Evolutionary conservation across 2,329 filamentous ascomycete genomes (phyloP).

Genomic region (Microthyrium microscopicum): DNA sequence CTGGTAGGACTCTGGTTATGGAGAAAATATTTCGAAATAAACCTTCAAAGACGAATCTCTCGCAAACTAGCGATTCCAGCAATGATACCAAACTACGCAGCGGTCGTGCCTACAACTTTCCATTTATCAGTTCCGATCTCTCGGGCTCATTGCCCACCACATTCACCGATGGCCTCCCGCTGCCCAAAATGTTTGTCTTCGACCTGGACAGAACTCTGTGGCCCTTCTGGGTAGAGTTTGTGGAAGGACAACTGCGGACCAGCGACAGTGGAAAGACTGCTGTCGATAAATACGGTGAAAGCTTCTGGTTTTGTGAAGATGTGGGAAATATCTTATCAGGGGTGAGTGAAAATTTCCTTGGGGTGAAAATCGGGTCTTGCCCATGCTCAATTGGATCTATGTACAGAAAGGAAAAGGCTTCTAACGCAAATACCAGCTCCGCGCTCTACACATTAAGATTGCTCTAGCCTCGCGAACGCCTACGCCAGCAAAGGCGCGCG

Average conservation of each 20-base stretch:
- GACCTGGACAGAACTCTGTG: constrained; percentile 98
- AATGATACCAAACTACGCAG: not conserved
- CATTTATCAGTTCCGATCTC: not conserved
- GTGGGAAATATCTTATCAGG: constrained; percentile 24
- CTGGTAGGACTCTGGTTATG: no score
- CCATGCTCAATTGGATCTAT: not conserved
- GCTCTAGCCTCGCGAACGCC: constrained; percentile 68
- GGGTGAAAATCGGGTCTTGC: not conserved
- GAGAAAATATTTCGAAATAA: no score
- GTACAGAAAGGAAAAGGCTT: not conserved
- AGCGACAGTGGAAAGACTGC: constrained; percentile 27
- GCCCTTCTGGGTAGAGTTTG: constrained; percentile 97
- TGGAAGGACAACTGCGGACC: constrained; percentile 52
- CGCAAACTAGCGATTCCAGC: no score
- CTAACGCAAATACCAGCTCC: constrained; percentile 1
- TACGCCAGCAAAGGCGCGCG: constrained; percentile 61
- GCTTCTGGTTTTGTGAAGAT: constrained; percentile 30
- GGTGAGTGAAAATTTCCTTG: no score
- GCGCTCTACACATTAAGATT: constrained; percentile 35
- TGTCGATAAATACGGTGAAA: constrained; percentile 33
- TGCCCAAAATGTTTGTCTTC: constrained; percentile 76
- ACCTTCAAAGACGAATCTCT: no score
- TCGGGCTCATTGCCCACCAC: no score
- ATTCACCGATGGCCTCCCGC: constrained; percentile 49
- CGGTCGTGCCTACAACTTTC: not conserved